A percentile compares a stretch with the other conserved stretches of the same genome.
These are phyloP conservation scores for Lophiostoma macrostomum DNA, from an alignment of 495 filamentous ascomycete species.

Conservation along the genomic window DNA sequence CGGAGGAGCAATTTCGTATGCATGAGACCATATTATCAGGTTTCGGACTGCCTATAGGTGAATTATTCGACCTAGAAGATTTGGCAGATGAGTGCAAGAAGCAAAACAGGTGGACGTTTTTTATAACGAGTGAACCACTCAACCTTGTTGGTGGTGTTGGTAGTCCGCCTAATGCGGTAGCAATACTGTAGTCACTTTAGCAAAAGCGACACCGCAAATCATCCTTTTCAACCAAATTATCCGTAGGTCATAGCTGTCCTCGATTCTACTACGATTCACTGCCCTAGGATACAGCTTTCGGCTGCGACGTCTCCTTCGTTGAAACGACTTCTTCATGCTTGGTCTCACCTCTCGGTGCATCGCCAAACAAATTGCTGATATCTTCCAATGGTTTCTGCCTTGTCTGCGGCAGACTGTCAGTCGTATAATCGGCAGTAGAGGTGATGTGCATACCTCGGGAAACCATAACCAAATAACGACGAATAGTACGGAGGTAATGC, in stretches of 20 bases:
- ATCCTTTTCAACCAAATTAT: too few species aligned
- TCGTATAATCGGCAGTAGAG: too few species aligned
- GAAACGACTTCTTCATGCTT: too few species aligned
- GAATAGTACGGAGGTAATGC: neutral
- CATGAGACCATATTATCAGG: conserved; percentile 53
- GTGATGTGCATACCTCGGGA: too few species aligned
- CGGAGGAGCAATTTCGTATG: conserved; percentile 36
- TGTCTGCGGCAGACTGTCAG: too few species aligned
- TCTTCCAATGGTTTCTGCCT: too few species aligned
- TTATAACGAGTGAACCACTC: conserved; percentile 53
- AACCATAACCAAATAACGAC: neutral
- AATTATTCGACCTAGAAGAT: conserved; percentile 55
- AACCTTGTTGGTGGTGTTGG: conserved; percentile 53
- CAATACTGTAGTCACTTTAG: conserved; percentile 2
- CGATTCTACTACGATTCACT: too few species aligned
- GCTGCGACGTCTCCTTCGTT: too few species aligned
- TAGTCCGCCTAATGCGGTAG: conserved; percentile 25
- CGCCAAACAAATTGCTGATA: too few species aligned
- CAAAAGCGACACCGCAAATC: neutral
- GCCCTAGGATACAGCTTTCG: too few species aligned
- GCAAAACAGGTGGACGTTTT: conserved; percentile 49
- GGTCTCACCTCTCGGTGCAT: too few species aligned
- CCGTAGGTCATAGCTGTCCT: too few species aligned
- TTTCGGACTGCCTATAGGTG: conserved; percentile 57
- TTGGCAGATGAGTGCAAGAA: conserved; percentile 47